Conservation (phyloP, 2,329 filamentous ascomycete species). For the Colletotrichum zoysiae region DNA sequence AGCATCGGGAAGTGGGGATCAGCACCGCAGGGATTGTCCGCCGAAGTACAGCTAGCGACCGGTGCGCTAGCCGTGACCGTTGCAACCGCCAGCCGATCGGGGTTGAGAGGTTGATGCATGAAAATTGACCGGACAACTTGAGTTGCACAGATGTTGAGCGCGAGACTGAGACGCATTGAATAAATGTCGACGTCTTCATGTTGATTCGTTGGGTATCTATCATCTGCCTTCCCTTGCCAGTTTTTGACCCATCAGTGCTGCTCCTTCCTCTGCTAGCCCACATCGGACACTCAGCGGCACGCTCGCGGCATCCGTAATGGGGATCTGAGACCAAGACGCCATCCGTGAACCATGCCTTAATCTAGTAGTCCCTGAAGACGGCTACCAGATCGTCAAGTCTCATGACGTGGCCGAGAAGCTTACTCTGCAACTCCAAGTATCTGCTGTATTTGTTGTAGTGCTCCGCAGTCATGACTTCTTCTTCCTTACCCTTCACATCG, state of each 20-base stretch:
- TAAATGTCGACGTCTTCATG: slow-evolving; percentile 1
- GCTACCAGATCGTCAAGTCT: slow-evolving; percentile 88
- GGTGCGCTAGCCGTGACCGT: slow-evolving; percentile 24
- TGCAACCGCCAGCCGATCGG: neutral
- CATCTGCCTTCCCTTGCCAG: slow-evolving; percentile 15
- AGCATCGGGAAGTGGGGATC: slow-evolving; percentile 39
- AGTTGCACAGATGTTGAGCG: neutral
- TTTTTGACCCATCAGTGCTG: slow-evolving; percentile 1
- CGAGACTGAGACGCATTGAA: neutral
- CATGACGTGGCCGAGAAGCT: slow-evolving; percentile 82
- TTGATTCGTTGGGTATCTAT: slow-evolving; percentile 38
- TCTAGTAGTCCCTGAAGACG: slow-evolving; percentile 77
- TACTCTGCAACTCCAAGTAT: slow-evolving; percentile 75
- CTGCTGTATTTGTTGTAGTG: slow-evolving; percentile 75
- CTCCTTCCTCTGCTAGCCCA: neutral
- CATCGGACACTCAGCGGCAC: neutral
- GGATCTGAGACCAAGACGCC: neutral
- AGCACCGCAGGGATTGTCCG: slow-evolving; percentile 24
- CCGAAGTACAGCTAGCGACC: slow-evolving; percentile 21
- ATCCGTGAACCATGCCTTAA: neutral
- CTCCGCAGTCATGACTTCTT: slow-evolving; percentile 80
- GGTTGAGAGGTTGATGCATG: neutral
- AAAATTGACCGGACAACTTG: no score
- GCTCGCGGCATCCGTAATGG: neutral
- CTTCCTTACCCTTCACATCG: slow-evolving; percentile 87